Percentiles rank a stretch among this genome's conserved stretches.
Conservation (phyloP, 805 yeast genomes). For the Kodamaea nitidulidarum region DNA sequence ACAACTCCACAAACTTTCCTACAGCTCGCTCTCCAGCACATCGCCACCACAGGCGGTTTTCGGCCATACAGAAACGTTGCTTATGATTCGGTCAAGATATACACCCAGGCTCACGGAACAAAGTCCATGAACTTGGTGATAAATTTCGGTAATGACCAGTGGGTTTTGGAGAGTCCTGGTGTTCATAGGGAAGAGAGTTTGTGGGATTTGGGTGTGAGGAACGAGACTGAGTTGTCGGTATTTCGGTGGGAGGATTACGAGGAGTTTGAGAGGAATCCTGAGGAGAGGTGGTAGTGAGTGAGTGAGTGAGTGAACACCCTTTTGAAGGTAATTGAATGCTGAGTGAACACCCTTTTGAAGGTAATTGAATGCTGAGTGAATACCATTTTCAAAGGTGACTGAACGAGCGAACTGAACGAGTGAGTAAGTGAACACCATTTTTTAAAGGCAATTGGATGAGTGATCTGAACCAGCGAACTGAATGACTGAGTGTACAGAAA, state of each 20-base stretch:
- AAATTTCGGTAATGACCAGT: slow-evolving; percentile 76
- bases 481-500: too few species aligned
- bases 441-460: too few species aligned
- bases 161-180: slow-evolving; percentile 45
- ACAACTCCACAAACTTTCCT: slow-evolving; percentile 65
- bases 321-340: too few species aligned
- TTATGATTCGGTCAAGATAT: slow-evolving; percentile 76
- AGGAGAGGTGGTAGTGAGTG: slow-evolving; percentile 70
- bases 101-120: slow-evolving; percentile 92
- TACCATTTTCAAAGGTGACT: too few species aligned
- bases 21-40: slow-evolving; percentile 43
- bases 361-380: too few species aligned
- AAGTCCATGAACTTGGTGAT: slow-evolving; percentile 90
- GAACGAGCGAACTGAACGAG: too few species aligned
- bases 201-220: slow-evolving; percentile 48
- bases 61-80: slow-evolving; percentile 79
- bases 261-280: slow-evolving; percentile 74
- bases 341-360: too few species aligned
- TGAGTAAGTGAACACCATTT: too few species aligned
- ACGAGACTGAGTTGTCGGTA: slow-evolving; percentile 90
- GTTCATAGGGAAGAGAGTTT: slow-evolving; percentile 18
- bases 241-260: slow-evolving; percentile 67
- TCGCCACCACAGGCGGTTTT: slow-evolving; percentile 58
- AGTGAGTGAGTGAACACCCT: too few species aligned
- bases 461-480: too few species aligned